A percentile compares a stretch with the other conserved stretches of the same genome.
phyloP scores from a whole-genome alignment of 768 basidiomycete species.

The Kwoniella heveanensis region DNA sequence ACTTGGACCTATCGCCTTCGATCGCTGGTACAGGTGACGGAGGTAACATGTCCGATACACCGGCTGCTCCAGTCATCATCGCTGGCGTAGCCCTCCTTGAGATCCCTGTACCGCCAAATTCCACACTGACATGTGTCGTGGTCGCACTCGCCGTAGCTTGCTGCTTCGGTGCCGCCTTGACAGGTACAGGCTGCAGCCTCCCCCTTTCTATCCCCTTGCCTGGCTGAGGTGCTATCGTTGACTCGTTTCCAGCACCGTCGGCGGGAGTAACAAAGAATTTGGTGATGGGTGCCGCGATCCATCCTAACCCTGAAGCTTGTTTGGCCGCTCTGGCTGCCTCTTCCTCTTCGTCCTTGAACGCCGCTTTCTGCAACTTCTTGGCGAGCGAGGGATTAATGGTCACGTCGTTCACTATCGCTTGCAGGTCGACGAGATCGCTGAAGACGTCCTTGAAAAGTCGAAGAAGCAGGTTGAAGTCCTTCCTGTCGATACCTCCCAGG shows the following conservation, averaged over 20 bases:
- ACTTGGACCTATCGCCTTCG: background rate
- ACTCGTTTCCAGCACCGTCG: constrained; percentile 14
- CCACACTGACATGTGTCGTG: constrained; percentile 90
- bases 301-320: constrained; percentile 58
- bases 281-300: constrained; percentile 79
- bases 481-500: constrained; percentile 68
- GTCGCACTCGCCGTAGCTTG: constrained; percentile 83
- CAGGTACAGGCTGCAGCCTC: constrained; percentile 37
- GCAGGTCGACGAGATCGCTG: constrained; percentile 75
- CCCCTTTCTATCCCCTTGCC: constrained; percentile 30
- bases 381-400: constrained; percentile 84
- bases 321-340: constrained; percentile 51
- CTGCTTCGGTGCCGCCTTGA: constrained; percentile 69
- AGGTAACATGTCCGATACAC: constrained; percentile 18
- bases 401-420: constrained; percentile 81
- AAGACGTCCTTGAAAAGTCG: constrained; percentile 84
- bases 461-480: constrained; percentile 79
- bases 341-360: constrained; percentile 59
- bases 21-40: constrained; percentile 5
- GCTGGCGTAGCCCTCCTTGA: constrained; percentile 58
- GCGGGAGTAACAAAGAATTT: constrained; percentile 68
- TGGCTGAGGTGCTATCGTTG: background rate
- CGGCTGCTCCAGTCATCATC: constrained; percentile 9
- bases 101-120: constrained; percentile 76
- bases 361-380: constrained; percentile 59